Evolutionary conservation across 768 basidiomycete species (phyloP).

Genomic region (Auriscalpium vulgare): DNA sequence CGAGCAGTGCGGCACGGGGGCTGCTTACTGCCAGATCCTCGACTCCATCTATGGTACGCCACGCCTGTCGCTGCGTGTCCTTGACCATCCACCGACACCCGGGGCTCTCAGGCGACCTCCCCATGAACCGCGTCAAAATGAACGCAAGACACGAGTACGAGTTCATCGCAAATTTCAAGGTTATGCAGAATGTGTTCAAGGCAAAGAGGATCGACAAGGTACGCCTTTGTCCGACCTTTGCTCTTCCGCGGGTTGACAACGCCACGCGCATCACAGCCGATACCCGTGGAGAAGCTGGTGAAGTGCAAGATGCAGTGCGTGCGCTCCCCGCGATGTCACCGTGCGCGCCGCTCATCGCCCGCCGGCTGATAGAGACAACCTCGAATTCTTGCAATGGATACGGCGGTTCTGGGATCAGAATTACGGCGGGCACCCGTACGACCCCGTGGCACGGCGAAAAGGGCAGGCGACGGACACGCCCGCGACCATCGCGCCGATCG

Average conservation of each 20-base stretch:
- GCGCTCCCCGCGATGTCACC: slow-evolving; percentile 3
- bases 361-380: slow-evolving; percentile 65
- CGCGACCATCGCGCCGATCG: slow-evolving; percentile 68
- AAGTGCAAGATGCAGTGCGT: slow-evolving; percentile 99
- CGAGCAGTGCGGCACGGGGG: slow-evolving; percentile 87
- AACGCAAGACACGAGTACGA: slow-evolving; percentile 95
- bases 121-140: slow-evolving; percentile 92
- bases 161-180: slow-evolving; percentile 90
- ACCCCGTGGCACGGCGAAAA: slow-evolving; percentile 73
- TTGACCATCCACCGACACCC: neutral
- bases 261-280: slow-evolving; percentile 49
- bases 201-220: slow-evolving; percentile 92
- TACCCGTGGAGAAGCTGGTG: slow-evolving; percentile 87
- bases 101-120: slow-evolving; percentile 64
- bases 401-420: slow-evolving; percentile 94
- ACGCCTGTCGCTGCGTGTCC: neutral
- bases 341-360: neutral
- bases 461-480: slow-evolving; percentile 72
- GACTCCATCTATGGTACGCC: slow-evolving; percentile 90
- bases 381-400: slow-evolving; percentile 97
- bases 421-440: slow-evolving; percentile 82
- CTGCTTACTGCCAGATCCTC: slow-evolving; percentile 89
- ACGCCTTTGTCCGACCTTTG: slow-evolving; percentile 16
- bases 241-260: neutral
- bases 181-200: slow-evolving; percentile 91